A percentile compares a stretch with the other conserved stretches of the same genome.
Conservation (phyloP, 2,329 filamentous ascomycete genomes). For the Colletotrichum tropicale region DNA sequence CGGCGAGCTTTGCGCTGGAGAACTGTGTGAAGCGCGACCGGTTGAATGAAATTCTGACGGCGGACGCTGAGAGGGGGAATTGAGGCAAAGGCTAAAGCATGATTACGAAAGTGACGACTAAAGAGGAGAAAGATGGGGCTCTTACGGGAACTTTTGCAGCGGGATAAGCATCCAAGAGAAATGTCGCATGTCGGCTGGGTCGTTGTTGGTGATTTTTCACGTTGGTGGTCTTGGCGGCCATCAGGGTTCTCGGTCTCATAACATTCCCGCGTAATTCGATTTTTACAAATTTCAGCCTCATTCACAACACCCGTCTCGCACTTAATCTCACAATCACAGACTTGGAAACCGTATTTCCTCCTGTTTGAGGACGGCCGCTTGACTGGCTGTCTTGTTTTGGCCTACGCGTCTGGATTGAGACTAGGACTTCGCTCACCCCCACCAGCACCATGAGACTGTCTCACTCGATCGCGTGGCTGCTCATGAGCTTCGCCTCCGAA, state of each 20-base stretch:
- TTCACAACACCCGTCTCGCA: background rate
- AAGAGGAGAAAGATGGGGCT: background rate
- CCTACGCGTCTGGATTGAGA: background rate
- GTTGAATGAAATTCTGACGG: conserved; percentile 54
- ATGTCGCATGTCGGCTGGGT: background rate
- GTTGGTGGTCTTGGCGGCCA: conserved; percentile 15
- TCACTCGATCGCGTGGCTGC: background rate
- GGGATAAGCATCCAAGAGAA: background rate
- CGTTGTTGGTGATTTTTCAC: background rate
- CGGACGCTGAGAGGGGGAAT: conserved; percentile 35
- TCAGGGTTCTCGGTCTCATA: conserved; percentile 10
- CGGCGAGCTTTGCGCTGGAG: conserved; percentile 55
- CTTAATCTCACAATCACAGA: background rate
- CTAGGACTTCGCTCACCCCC: background rate
- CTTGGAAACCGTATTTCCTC: background rate
- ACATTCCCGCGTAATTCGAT: background rate
- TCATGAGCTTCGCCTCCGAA: background rate
- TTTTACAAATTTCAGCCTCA: background rate
- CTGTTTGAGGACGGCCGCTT: background rate
- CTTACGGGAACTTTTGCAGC: background rate
- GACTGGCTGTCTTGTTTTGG: background rate
- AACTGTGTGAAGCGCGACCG: conserved; percentile 55
- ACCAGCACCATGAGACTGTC: background rate
- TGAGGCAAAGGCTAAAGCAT: background rate
- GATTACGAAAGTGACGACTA: background rate